Conservation (phyloP, 2,329 filamentous ascomycete species). For the Venturia effusa region DNA sequence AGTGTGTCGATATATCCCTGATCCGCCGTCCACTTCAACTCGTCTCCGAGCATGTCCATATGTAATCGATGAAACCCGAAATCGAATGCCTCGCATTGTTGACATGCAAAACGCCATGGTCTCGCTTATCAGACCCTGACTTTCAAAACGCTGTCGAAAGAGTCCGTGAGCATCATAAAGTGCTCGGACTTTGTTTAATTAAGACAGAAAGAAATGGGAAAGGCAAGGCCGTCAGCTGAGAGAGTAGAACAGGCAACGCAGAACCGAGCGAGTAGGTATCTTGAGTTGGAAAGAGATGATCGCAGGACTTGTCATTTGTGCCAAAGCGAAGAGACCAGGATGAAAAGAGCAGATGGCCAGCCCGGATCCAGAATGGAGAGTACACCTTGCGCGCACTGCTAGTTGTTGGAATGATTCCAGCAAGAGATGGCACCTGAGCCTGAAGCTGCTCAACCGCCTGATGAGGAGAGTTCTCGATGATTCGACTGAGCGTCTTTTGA, state of each 20-base stretch:
- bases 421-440: background rate
- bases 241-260: background rate
- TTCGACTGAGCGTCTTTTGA: background rate
- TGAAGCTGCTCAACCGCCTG: background rate
- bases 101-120: background rate
- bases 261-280: conserved; percentile 2
- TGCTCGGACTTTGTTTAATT: background rate
- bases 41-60: background rate
- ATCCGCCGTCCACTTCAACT: background rate
- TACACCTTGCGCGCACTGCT: too few relatives aligned
- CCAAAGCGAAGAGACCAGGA: background rate
- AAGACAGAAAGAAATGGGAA: background rate
- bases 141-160: background rate
- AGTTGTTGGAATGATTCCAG: background rate
- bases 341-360: background rate
- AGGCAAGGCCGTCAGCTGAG: background rate
- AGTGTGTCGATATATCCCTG: background rate
- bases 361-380: background rate
- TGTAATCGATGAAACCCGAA: background rate
- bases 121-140: background rate
- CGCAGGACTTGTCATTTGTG: background rate
- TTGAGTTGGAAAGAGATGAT: background rate
- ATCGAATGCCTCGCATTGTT: background rate
- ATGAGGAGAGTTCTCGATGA: background rate
- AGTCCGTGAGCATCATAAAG: background rate